Conservation (phyloP, 805 yeast species). For the Pichia nanzhaoensis region DNA sequence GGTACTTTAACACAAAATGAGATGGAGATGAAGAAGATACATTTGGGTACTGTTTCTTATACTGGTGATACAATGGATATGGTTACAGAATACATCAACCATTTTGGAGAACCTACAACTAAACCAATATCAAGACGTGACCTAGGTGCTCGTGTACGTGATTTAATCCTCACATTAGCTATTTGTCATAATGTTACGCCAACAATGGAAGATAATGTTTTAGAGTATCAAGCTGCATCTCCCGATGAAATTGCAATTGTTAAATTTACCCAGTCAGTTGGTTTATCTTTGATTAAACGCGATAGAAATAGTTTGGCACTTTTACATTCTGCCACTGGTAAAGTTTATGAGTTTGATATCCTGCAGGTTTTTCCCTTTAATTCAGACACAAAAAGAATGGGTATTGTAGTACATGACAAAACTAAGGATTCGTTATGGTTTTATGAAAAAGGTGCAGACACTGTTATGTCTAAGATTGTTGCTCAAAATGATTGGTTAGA, state of each 20-base stretch:
- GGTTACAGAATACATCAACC: slow-evolving; percentile 58
- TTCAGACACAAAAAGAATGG: slow-evolving; percentile 96
- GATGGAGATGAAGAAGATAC: slow-evolving; percentile 92
- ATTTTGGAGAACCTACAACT: slow-evolving; percentile 26
- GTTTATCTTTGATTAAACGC: slow-evolving; percentile 70
- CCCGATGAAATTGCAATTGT: slow-evolving; percentile 99
- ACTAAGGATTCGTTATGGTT: slow-evolving; percentile 73
- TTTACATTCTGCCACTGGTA: slow-evolving; percentile 52
- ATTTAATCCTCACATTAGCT: slow-evolving; percentile 74
- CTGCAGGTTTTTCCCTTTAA: slow-evolving; percentile 88
- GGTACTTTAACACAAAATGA: slow-evolving; percentile 98
- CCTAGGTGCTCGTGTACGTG: slow-evolving; percentile 68
- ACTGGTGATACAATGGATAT: slow-evolving; percentile 90
- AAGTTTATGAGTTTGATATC: slow-evolving; percentile 52
- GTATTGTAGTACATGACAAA: slow-evolving; percentile 65
- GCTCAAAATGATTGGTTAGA: slow-evolving; percentile 91
- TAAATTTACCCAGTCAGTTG: slow-evolving; percentile 80
- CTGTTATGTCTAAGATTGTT: slow-evolving; percentile 83
- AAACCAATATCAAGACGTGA: slow-evolving; percentile 48
- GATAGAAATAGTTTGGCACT: slow-evolving; percentile 74
- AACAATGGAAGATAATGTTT: slow-evolving; percentile 61
- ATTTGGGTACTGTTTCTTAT: slow-evolving; percentile 87
- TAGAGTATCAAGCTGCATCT: slow-evolving; percentile 93
- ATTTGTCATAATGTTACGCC: slow-evolving; percentile 98
- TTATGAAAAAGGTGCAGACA: slow-evolving; percentile 91